A percentile compares a stretch with the other conserved stretches of the same genome.
Evolutionary conservation across 805 yeast genomes (phyloP).

Genomic region (Spathaspora gorwiae): DNA sequence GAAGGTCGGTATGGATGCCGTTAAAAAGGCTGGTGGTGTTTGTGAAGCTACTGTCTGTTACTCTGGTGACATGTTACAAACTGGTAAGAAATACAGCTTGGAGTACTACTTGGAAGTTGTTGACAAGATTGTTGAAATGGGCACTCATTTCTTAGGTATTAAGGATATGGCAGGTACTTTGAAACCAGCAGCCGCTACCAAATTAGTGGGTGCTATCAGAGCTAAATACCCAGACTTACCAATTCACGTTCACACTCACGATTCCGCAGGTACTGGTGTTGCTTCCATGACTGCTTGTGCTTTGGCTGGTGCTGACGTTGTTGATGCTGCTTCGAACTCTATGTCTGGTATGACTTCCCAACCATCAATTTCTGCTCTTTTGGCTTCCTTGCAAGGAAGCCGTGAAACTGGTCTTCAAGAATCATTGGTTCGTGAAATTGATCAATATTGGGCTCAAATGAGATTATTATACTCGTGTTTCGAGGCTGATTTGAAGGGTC

Average conservation of each 20-base stretch:
- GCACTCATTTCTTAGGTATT: conserved; percentile 95
- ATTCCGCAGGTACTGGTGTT: conserved; percentile 99
- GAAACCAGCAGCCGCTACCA: conserved; percentile 88
- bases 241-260: conserved; percentile 98
- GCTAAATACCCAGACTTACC: conserved; percentile 87
- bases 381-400: conserved; percentile 89
- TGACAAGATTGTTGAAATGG: conserved; percentile 82
- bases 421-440: conserved; percentile 72
- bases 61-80: conserved; percentile 97
- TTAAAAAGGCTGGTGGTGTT: conserved; percentile 97
- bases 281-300: conserved; percentile 95
- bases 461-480: conserved; percentile 93
- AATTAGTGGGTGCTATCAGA: conserved; percentile 77
- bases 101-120: conserved; percentile 81
- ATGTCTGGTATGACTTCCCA: conserved; percentile 99
- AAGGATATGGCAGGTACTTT: conserved; percentile 99
- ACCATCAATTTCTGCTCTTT: conserved; percentile 89
- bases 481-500: conserved; percentile 98
- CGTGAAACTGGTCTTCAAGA: conserved; percentile 69
- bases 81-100: conserved; percentile 93
- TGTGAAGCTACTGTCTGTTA: conserved; percentile 98
- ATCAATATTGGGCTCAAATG: conserved; percentile 98
- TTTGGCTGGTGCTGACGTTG: conserved; percentile 95
- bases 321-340: conserved; percentile 94
- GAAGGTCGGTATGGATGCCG: conserved; percentile 97